Percentiles rank a stretch among this genome's conserved stretches.
These are phyloP conservation scores for Dendrocalamus sinicus DNA, from an alignment of 176 grass and related monocot species.

Conservation along the genomic window DNA sequence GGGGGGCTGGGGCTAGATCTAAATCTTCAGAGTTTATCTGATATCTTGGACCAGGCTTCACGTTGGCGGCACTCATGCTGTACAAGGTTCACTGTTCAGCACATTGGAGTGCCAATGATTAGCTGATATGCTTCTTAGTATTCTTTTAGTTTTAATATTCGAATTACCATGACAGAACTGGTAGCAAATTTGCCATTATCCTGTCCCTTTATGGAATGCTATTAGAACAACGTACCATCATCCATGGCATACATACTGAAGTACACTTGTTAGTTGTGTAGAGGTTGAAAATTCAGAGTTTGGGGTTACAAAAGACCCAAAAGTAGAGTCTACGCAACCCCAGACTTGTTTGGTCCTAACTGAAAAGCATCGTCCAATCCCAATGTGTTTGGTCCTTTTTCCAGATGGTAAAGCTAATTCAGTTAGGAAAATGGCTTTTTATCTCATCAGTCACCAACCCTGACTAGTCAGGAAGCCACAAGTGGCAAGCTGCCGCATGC, in stretches of 20 bases:
- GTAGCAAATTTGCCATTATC: background rate
- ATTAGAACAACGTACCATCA: background rate
- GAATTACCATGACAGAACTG: background rate
- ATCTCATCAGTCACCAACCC: conserved; percentile 10
- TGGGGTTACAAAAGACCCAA: background rate
- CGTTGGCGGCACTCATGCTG: background rate
- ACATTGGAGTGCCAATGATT: conserved; percentile 5
- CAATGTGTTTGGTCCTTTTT: background rate
- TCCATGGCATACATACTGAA: conserved; percentile 2
- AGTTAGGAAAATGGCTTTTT: background rate
- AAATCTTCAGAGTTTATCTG: conserved; percentile 18
- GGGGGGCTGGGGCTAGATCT: conserved; percentile 29
- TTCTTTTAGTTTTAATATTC: background rate
- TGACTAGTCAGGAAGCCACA: conserved; percentile 14
- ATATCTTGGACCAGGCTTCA: conserved; percentile 20
- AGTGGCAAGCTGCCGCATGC: background rate
- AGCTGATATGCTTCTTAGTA: background rate
- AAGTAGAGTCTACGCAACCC: background rate
- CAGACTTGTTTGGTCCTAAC: background rate
- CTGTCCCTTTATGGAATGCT: background rate
- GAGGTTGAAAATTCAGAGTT: background rate
- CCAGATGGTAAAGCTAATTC: background rate
- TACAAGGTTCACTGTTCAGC: background rate
- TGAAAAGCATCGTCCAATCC: background rate
- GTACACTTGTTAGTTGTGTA: background rate